These are phyloP conservation scores for Globisporangium viniferum DNA, from an alignment of 352 stramenopile genomes.

Conservation along the genomic window DNA sequence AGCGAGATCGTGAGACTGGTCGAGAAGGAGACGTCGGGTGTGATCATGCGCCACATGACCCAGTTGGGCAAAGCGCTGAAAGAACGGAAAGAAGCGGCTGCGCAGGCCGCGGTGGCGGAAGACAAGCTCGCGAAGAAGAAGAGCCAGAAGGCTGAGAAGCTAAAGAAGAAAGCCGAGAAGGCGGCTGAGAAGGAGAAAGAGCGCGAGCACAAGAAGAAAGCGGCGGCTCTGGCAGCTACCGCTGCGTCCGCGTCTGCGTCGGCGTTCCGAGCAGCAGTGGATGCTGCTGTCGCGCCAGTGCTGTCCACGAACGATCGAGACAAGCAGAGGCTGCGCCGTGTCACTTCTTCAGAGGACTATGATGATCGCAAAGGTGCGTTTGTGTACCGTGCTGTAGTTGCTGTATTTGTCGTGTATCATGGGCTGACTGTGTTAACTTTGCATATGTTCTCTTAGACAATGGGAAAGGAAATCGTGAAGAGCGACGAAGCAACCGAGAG, in stretches of 20 bases:
- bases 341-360: not conserved
- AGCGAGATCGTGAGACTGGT: constrained; percentile 34
- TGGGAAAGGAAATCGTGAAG: not conserved
- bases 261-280: not conserved
- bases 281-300: not conserved
- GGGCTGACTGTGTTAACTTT: not conserved
- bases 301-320: not conserved
- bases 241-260: not conserved
- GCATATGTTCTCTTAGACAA: not conserved
- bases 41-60: constrained; percentile 62
- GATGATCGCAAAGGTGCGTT: not conserved
- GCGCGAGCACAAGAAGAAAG: constrained; percentile 1
- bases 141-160: constrained; percentile 7
- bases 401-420: not conserved
- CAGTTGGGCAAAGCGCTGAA: constrained; percentile 48
- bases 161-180: constrained; percentile 8
- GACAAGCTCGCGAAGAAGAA: constrained; percentile 8
- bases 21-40: constrained; percentile 43
- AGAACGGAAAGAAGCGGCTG: constrained; percentile 21
- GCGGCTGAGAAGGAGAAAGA: not conserved
- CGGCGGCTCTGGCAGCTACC: not conserved
- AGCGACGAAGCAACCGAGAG: constrained; percentile 9
- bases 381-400: not conserved
- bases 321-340: not conserved
- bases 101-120: not conserved